Base-by-base conservation (phyloP, 768 basidiomycete species). In the Tulasnella sp. region DNA sequence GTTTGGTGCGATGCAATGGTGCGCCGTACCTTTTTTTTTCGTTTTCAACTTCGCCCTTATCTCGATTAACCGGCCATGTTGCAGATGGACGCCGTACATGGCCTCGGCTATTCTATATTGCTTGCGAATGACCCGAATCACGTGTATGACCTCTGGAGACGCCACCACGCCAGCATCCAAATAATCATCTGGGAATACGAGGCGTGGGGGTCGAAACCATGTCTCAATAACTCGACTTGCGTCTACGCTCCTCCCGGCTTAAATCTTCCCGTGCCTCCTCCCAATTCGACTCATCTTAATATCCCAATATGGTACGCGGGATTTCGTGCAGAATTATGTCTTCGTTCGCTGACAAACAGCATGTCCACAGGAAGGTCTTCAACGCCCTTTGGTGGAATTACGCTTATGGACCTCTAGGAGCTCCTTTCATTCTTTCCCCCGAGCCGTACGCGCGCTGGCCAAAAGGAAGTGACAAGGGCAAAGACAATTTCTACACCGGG, bases 401-500 rank as follows among this genome's bases (percentile, higher is more conserved):
- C 22, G 15, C 69, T 25, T 22, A 29, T 1, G 58, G 67, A 67
- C 77, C 77, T 1, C 39, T 76, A 2, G 75, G 75, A 7, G 25
- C 37, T 2, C 25, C 38, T 1, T 78, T 74, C 74, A 76, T 58
- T 25, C 54, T 78, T 12, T 76, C 77, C 14, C 77, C 77, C 14
- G 74, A 75, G 31, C 25, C 54, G 38, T 78, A 78, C 49, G 1
- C 29, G 11, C 22, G 14, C 0, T 71, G 70, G 70, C 38, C 70
- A 25, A n/a, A 38, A 9, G 40, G 38, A 14, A 17, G 25, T 1
- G 9, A 49, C 29, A n/a, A n/a, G 0, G 58, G 58, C 31, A 34
- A 40, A 31, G 71, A 69, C 19, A 76, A 72, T 68, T 25, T 40
- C 29, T 78, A 75, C 75, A n/a, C 72, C 29, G 77, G 77, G 8